These are phyloP conservation scores for Thraustochytrium striatum DNA, from an alignment of 352 stramenopile genomes.

Conservation along the genomic window DNA sequence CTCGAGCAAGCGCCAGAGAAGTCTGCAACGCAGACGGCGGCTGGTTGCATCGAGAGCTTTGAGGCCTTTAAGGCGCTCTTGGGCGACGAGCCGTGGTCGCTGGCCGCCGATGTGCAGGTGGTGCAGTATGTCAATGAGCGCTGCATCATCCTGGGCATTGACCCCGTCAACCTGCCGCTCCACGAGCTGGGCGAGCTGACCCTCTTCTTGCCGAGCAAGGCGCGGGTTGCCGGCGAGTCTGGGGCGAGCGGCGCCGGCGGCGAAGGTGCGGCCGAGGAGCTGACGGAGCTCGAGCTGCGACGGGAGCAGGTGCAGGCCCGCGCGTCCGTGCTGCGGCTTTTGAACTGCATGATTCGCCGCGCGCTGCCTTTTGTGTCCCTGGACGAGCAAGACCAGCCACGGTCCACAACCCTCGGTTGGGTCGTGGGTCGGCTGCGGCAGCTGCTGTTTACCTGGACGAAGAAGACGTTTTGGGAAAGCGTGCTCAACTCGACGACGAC, in stretches of 20 bases:
- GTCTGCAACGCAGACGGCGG: not conserved
- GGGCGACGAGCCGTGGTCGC: not conserved
- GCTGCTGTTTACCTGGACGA: constrained; percentile 81
- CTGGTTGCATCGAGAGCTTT: not conserved
- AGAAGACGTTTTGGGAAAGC: constrained; percentile 83
- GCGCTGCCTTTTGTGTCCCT: constrained; percentile 75
- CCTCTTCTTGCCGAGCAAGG: not conserved
- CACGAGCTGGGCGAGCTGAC: constrained; percentile 57
- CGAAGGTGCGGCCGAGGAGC: not conserved
- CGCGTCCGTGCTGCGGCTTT: constrained; percentile 79
- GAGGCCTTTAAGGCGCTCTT: not conserved
- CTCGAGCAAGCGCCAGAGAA: constrained; percentile 15
- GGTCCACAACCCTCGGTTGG: not conserved
- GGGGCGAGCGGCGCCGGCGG: too few species aligned
- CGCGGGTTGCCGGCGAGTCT: not conserved
- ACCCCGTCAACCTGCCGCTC: constrained; percentile 71
- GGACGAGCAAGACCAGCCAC: constrained; percentile 61
- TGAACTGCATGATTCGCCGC: constrained; percentile 81
- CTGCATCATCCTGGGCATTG: constrained; percentile 70
- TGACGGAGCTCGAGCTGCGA: constrained; percentile 60
- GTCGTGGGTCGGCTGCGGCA: constrained; percentile 64
- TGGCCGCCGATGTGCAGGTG: constrained; percentile 49
- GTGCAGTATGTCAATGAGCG: constrained; percentile 74
- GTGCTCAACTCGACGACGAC: constrained; percentile 90
- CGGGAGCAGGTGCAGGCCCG: constrained; percentile 69